Base-by-base conservation (phyloP, 257 asterid genomes). In the Scutellaria minor region DNA sequence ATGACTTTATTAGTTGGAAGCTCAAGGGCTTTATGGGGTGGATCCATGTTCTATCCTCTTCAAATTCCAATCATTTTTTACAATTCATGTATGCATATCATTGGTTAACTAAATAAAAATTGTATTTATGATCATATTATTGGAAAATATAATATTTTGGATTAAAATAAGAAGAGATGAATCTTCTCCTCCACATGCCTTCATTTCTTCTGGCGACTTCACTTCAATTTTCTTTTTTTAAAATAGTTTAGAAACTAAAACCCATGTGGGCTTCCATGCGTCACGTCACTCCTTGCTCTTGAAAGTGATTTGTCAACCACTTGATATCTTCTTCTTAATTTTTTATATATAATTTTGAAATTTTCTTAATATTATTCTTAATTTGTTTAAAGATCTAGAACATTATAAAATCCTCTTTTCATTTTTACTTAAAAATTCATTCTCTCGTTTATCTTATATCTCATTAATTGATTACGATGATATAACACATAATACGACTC, bases 281-380 rank as follows among this genome's bases (percentile, higher is more conserved):
- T 87, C 82, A 82, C 86, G 84, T 84, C 94, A 84, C 83, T 77
- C 55, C 71, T 77, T 77, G 48, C 65, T 65, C 37, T 78, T 81
- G 89, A 89, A 76, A 84, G 76, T 72, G 94, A 89, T 84, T 82
- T 75, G 81, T 83, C 89, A 85, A 82, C 91, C 79, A 85, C 87
- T 79, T 7, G 62, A 54, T 5, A 65, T 74, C 57, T 45, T 66
- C 45, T n/a, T 22, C 11, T 4, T 5, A 18, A 5, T 46, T 51
- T 31, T 9, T 13, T 44, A 13, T 37, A 4, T n/a, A 4, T 22
- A 48, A 9, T 24, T 68, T 31, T 0, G 9, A 41, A 8, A 1
- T 62, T 31, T 62, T 63, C 15, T 31, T 35, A 20, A 10, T 13
- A 63, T 20, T 5, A 42, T 41, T 14, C 24, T 15, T 40, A 24